Conservation (phyloP, 805 yeast genomes). For the Zygosaccharomyces kombuchaensis region DNA sequence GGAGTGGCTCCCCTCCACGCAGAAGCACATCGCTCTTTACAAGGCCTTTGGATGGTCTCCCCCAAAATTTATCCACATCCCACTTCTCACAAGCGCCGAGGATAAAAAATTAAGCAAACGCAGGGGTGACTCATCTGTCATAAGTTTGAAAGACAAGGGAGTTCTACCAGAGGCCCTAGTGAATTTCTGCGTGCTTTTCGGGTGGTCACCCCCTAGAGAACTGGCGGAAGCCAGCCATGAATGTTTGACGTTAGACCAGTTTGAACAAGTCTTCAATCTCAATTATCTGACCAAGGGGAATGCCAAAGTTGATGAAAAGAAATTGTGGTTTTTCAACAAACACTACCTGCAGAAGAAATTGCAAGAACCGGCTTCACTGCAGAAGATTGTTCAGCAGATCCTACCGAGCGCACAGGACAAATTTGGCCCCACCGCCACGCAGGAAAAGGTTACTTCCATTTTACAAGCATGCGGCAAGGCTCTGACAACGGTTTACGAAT, state of each 20-base stretch:
- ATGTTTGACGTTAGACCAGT: slow-evolving; percentile 46
- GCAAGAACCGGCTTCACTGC: slow-evolving; percentile 34
- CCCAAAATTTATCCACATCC: slow-evolving; percentile 85
- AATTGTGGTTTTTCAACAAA: slow-evolving; percentile 74
- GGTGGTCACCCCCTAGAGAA: slow-evolving; percentile 83
- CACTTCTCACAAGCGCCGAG: slow-evolving; percentile 66
- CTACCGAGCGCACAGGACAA: slow-evolving; percentile 16
- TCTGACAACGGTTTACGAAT: slow-evolving; percentile 51
- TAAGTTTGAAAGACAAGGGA: slow-evolving; percentile 54
- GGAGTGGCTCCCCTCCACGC: slow-evolving; percentile 96
- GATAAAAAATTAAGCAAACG: slow-evolving; percentile 85
- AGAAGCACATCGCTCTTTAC: slow-evolving; percentile 87
- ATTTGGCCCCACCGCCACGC: slow-evolving; percentile 15
- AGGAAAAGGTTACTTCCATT: slow-evolving; percentile 38
- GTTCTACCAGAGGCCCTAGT: slow-evolving; percentile 81
- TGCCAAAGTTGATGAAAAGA: slow-evolving; percentile 81
- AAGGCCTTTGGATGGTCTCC: slow-evolving; percentile 79
- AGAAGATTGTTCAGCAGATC: slow-evolving; percentile 37
- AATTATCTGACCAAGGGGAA: slow-evolving; percentile 85
- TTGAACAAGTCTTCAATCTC: slow-evolving; percentile 54
- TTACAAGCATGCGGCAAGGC: slow-evolving; percentile 45
- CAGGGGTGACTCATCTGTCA: slow-evolving; percentile 73
- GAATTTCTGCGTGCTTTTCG: slow-evolving; percentile 84
- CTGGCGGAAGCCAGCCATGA: slow-evolving; percentile 49
- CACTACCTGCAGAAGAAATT: slow-evolving; percentile 51